Conservation (phyloP, 495 filamentous ascomycete genomes). For the Filosporella fistucella region DNA sequence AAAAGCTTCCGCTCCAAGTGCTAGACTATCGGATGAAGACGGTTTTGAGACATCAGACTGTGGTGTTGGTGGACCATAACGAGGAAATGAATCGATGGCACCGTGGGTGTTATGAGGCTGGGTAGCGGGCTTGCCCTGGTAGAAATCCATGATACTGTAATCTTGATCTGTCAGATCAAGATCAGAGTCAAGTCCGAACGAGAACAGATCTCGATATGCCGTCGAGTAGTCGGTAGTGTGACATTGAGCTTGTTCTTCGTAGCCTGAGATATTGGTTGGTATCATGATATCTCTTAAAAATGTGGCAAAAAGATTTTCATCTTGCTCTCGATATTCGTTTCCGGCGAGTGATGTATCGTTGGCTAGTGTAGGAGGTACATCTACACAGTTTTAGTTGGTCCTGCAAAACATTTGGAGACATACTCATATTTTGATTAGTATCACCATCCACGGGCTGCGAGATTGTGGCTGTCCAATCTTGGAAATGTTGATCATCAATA, state of each 20-base stretch:
- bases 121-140: constrained; percentile 27
- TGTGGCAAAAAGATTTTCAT: constrained; percentile 1
- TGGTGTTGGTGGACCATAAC: neutral
- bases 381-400: too few species aligned
- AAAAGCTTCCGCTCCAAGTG: constrained; percentile 26
- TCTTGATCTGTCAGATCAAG: constrained; percentile 59
- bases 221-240: neutral
- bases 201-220: constrained; percentile 27
- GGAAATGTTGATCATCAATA: too few species aligned
- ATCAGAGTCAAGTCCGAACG: constrained; percentile 47
- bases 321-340: too few species aligned
- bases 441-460: too few species aligned
- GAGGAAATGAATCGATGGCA: neutral
- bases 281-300: constrained; percentile 12
- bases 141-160: constrained; percentile 53
- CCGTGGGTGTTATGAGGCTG: neutral
- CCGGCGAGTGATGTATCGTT: too few species aligned
- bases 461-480: too few species aligned
- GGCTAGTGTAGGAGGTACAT: too few species aligned
- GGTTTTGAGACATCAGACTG: too few species aligned
- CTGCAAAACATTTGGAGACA: neutral
- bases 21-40: constrained; percentile 20
- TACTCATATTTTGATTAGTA: too few species aligned
- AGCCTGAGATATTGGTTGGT: neutral
- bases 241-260: neutral